Percentiles rank a stretch among this genome's conserved stretches.
These are phyloP conservation scores for Cryptococcus amylolentus DNA, from an alignment of 1,284 basidiomycete genomes.

Conservation along the genomic window DNA sequence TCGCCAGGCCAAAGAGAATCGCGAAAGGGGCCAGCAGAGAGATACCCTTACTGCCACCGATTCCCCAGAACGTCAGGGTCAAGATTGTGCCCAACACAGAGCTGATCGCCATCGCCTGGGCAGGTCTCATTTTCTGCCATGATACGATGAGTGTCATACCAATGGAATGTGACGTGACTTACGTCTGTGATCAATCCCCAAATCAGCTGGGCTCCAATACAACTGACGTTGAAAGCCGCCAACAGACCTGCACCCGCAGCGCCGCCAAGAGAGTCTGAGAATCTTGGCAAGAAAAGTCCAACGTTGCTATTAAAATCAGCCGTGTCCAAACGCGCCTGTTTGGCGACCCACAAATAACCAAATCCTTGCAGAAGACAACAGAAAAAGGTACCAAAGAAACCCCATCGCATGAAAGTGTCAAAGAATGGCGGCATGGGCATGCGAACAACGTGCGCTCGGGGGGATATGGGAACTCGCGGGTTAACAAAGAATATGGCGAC, in stretches of 20 bases:
- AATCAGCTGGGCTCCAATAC: slow-evolving; percentile 19
- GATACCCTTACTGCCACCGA: slow-evolving; percentile 15
- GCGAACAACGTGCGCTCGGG: slow-evolving; percentile 3
- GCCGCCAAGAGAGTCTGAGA: slow-evolving; percentile 20
- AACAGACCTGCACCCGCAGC: slow-evolving; percentile 20
- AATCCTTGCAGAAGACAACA: slow-evolving; percentile 20
- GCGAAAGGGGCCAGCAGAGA: slow-evolving; percentile 21
- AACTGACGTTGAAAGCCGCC: slow-evolving; percentile 26
- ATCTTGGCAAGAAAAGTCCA: slow-evolving; percentile 22
- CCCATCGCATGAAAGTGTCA: slow-evolving; percentile 14
- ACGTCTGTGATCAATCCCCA: slow-evolving; percentile 28
- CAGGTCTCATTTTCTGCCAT: slow-evolving; percentile 15
- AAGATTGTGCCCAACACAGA: slow-evolving; percentile 14
- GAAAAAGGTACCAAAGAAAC: slow-evolving; percentile 21
- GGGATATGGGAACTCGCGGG: slow-evolving; percentile 12
- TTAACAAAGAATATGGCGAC: too few species aligned
- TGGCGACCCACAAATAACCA: slow-evolving; percentile 20
- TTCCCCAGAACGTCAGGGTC: slow-evolving; percentile 21
- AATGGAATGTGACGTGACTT: not conserved
- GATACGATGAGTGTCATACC: not conserved
- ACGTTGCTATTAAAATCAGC: slow-evolving; percentile 16
- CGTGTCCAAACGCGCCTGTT: too few species aligned
- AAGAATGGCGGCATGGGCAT: slow-evolving; percentile 19
- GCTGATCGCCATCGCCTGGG: slow-evolving; percentile 19
- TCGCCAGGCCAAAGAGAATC: slow-evolving; percentile 16